These are phyloP conservation scores for Apiospora rasikravindrae DNA, from an alignment of 2,329 filamentous ascomycete species.

Conservation along the genomic window DNA sequence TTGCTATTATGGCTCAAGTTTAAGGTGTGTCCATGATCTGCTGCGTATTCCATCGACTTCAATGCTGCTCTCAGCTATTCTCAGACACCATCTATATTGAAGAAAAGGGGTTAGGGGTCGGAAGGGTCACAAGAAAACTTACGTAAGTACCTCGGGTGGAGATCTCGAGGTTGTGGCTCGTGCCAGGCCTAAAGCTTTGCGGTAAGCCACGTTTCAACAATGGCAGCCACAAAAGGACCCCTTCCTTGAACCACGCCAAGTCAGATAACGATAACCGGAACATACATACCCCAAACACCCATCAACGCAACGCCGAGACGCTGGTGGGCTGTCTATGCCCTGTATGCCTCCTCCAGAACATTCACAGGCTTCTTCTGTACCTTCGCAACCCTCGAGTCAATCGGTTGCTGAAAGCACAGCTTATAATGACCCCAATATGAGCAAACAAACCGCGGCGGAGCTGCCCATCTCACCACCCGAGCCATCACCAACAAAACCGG, in stretches of 20 bases:
- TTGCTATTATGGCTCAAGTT: too few relatives aligned
- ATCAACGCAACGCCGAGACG: slow-evolving; percentile 22
- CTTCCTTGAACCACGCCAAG: slow-evolving; percentile 4
- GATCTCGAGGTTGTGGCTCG: background rate
- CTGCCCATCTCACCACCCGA: slow-evolving; percentile 19
- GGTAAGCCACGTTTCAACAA: background rate
- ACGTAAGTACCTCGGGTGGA: background rate
- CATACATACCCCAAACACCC: slow-evolving; percentile 22
- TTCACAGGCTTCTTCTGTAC: background rate
- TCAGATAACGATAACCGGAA: slow-evolving; percentile 20
- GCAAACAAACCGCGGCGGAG: slow-evolving; percentile 22
- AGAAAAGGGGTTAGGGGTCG: background rate
- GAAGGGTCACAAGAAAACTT: background rate
- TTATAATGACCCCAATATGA: slow-evolving; percentile 25
- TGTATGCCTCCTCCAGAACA: slow-evolving; percentile 26
- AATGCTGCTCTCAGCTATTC: too few relatives aligned
- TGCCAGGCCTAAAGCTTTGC: background rate
- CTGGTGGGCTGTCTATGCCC: slow-evolving; percentile 22
- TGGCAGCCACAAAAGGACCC: slow-evolving; percentile 12
- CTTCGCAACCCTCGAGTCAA: background rate
- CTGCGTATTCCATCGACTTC: too few relatives aligned
- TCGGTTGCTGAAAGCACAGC: background rate
- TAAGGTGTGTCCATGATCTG: too few relatives aligned
- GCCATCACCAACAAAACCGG: slow-evolving; percentile 17
- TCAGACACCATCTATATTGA: background rate